Base-by-base conservation (phyloP, 179 eudicot genomes). In the Patellifolia procumbens region DNA sequence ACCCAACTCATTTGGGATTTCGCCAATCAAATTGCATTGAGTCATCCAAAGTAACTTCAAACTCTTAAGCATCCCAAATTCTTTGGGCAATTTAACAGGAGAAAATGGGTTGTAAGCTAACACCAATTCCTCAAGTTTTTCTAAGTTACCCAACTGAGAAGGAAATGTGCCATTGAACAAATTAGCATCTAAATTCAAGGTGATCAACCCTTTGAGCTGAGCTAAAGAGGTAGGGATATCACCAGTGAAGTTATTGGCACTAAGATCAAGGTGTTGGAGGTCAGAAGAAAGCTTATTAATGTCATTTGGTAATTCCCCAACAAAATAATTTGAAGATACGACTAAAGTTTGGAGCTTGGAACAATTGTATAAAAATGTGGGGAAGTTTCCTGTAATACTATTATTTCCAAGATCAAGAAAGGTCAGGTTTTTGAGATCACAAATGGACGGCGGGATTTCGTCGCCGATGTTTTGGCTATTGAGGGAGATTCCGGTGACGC, bases 171-270 rank as follows among this genome's bases (percentile, higher is more conserved):
- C 97, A 32, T 89, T 81, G 79, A 94, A 87, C 78, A 83, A 32
- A 45, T 88, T 91, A 3, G 28, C 42, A 19, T 83, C 35, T n/a
- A 93, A 76, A 29, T 63, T 2, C 64, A 94, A 74, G 0, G 45
- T 46, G 24, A 20, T 65, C n/a, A 95, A 74, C 74, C 74, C 78
- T 15, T 84, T 76, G 13, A 95, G 78, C 10, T 73, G 75, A 9
- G 88, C 95, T 26, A 93, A 81, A 3, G 86, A 79, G 71, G 81
- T 84, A 0, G 99, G 97, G 17, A 93, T 81, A 48, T 89, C 85
- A 29, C 90, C 91, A 78, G 91, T 78, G 87, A 95, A 90, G 79
- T 88, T 91, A 63, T 93, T 95, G 28, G 39, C 85, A 28, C 87
- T 79, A 46, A 95, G 77, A 31, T 86, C 81, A 70, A 95, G 75